Percentiles rank a stretch among this genome's conserved stretches.
phyloP scores from a whole-genome alignment of 2,329 filamentous ascomycete species.

The Dichotomopilus funicola region DNA sequence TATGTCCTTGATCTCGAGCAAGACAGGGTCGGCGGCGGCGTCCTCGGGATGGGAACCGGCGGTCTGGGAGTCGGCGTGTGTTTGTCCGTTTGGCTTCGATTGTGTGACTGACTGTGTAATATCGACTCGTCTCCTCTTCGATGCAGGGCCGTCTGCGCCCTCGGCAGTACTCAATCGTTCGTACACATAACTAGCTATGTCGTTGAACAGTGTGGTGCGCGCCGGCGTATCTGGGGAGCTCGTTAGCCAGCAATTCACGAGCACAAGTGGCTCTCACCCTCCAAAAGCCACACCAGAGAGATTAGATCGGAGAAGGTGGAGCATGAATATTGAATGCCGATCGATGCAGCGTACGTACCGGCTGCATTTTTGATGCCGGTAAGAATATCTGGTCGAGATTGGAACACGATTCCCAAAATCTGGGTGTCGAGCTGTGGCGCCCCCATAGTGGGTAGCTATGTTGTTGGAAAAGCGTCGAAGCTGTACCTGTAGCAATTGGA shows the following conservation, averaged over 20 bases:
- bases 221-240: constrained; percentile 43
- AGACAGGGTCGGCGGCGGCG: constrained; percentile 43
- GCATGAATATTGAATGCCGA: neutral
- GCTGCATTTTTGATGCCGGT: constrained; percentile 47
- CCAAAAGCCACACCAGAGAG: neutral
- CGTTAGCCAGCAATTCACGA: too few species aligned
- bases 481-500: neutral
- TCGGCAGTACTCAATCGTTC: constrained; percentile 33
- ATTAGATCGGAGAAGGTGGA: neutral
- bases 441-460: constrained; percentile 9
- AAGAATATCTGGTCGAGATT: constrained; percentile 50
- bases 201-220: constrained; percentile 49
- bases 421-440: constrained; percentile 39
- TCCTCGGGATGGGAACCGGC: constrained; percentile 28
- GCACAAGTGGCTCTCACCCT: too few species aligned
- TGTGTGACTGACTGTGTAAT: constrained; percentile 15
- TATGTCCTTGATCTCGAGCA: constrained; percentile 59
- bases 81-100: constrained; percentile 24
- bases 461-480: neutral
- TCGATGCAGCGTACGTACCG: constrained; percentile 33
- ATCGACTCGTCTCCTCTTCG: constrained; percentile 49
- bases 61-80: constrained; percentile 19
- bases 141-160: constrained; percentile 31
- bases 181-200: constrained; percentile 46
- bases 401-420: constrained; percentile 46